Percentiles rank a stretch among this genome's conserved stretches.
phyloP scores from a whole-genome alignment of 2,329 filamentous ascomycete species.

The Trichoderma sp. region DNA sequence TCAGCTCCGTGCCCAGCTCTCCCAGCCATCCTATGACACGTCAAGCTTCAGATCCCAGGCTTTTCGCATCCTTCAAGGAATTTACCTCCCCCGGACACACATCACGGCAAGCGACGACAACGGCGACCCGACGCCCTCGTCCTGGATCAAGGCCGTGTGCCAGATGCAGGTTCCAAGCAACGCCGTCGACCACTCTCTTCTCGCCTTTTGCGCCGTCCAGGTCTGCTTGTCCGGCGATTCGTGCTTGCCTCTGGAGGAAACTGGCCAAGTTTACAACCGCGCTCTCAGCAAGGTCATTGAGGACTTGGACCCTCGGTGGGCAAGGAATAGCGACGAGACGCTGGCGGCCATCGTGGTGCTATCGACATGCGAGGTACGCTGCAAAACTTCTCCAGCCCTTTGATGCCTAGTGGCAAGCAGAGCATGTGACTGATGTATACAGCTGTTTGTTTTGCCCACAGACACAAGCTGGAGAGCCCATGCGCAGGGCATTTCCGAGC shows the following conservation, averaged over 20 bases:
- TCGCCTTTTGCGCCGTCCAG: background rate
- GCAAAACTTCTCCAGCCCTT: background rate
- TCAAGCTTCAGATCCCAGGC: background rate
- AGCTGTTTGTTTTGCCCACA: background rate
- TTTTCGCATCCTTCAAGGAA: background rate
- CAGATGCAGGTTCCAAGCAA: background rate
- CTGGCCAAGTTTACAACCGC: background rate
- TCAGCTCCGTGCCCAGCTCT: background rate
- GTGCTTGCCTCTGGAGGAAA: background rate
- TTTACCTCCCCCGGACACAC: background rate
- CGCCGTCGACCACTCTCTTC: background rate
- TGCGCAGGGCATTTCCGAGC: background rate
- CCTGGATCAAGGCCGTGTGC: background rate
- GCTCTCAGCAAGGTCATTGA: background rate
- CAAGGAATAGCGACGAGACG: background rate
- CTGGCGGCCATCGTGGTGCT: background rate
- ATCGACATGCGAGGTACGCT: background rate
- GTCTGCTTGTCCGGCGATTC: background rate
- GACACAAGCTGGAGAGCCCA: background rate
- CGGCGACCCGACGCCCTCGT: background rate
- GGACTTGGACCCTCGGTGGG: background rate
- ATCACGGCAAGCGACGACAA: background rate
- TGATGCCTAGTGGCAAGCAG: background rate
- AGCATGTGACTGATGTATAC: background rate
- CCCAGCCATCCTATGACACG: background rate